These are phyloP conservation scores for Uromyces viciae-fabae DNA, from an alignment of 1,284 basidiomycete species.

Conservation along the genomic window DNA sequence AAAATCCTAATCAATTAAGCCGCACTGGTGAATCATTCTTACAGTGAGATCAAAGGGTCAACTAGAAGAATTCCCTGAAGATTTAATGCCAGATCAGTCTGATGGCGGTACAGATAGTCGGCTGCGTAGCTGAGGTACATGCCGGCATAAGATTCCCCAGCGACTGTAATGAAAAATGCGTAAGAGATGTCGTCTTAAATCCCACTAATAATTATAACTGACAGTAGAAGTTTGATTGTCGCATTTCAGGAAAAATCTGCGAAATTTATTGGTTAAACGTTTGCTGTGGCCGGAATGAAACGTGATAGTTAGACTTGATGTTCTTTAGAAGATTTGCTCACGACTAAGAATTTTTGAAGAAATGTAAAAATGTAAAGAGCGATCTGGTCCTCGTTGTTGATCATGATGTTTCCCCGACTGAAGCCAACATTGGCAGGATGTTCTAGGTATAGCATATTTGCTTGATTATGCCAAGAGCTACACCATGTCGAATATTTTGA, in stretches of 20 bases:
- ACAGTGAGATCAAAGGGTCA: slow-evolving; percentile 49
- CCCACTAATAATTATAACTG: slow-evolving; percentile 50
- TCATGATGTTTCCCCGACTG: slow-evolving; percentile 68
- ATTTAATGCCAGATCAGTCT: slow-evolving; percentile 48
- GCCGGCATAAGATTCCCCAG: slow-evolving; percentile 55
- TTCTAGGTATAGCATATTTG: slow-evolving; percentile 66
- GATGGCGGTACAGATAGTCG: slow-evolving; percentile 48
- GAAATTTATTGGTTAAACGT: no score
- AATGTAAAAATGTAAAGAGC: slow-evolving; percentile 54
- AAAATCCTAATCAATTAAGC: neutral
- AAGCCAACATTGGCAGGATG: slow-evolving; percentile 80
- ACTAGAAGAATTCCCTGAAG: slow-evolving; percentile 53
- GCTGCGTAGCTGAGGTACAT: slow-evolving; percentile 57
- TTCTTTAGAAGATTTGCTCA: neutral
- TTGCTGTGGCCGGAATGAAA: no score
- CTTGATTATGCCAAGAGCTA: slow-evolving; percentile 13
- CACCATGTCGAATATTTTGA: no score
- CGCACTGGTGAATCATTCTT: slow-evolving; percentile 1
- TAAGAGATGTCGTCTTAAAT: slow-evolving; percentile 56
- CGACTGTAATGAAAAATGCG: no score
- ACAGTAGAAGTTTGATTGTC: slow-evolving; percentile 1
- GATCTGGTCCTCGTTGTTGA: slow-evolving; percentile 56
- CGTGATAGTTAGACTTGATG: no score
- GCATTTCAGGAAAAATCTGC: slow-evolving; percentile 29
- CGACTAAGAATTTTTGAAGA: slow-evolving; percentile 37